Evolutionary conservation across 805 yeast species (phyloP).

Genomic region (Metschnikowia chrysomelidarum): DNA sequence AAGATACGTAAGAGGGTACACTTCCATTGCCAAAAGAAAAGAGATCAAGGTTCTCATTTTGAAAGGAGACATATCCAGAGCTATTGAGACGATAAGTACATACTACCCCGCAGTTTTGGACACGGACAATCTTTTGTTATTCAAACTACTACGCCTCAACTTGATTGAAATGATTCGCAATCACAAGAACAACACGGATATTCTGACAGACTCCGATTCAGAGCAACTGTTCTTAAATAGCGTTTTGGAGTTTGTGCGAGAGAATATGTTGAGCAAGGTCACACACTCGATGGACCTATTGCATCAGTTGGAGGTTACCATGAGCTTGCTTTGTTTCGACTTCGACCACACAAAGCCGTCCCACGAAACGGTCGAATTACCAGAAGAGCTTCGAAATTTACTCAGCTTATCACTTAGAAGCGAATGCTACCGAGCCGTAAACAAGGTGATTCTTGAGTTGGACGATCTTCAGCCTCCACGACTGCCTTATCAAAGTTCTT

Average conservation of each 20-base stretch:
- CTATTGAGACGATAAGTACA: conserved; percentile 55
- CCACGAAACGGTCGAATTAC: conserved; percentile 44
- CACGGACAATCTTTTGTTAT: conserved; percentile 61
- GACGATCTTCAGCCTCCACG: conserved; percentile 8
- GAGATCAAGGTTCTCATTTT: conserved; percentile 53
- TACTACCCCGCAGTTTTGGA: conserved; percentile 66
- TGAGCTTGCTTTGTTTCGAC: conserved; percentile 70
- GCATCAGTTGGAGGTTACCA: conserved; percentile 74
- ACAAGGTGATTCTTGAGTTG: conserved; percentile 55
- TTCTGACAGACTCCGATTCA: conserved; percentile 10
- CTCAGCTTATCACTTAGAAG: conserved; percentile 59
- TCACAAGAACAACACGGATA: conserved; percentile 24
- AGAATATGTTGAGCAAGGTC: conserved; percentile 60
- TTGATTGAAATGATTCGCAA: conserved; percentile 76
- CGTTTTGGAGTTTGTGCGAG: conserved; percentile 58
- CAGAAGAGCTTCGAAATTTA: conserved; percentile 52
- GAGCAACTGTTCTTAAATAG: conserved; percentile 51
- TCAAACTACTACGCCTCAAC: conserved; percentile 67
- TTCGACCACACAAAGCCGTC: conserved; percentile 32
- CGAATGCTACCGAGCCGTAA: conserved; percentile 68
- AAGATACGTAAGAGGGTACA: conserved; percentile 34
- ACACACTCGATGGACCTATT: conserved; percentile 57
- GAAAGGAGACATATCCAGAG: conserved; percentile 58
- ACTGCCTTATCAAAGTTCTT: conserved; percentile 11
- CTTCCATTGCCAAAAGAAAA: conserved; percentile 52